These are phyloP conservation scores for Barnettozyma siamensis DNA, from an alignment of 805 yeast genomes.

Conservation along the genomic window DNA sequence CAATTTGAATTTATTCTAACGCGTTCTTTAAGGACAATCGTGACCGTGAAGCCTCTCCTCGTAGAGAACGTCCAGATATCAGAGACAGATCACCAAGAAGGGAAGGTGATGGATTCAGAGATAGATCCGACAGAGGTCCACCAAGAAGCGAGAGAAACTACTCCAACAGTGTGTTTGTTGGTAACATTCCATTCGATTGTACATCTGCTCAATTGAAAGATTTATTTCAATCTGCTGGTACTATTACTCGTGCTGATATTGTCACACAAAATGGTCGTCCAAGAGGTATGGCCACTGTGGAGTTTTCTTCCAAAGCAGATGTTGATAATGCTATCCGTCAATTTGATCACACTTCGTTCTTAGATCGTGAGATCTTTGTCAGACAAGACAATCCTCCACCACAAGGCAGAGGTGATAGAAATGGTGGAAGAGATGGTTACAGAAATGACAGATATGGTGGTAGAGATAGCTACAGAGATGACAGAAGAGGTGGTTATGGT, in stretches of 20 bases:
- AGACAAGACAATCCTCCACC: conserved; percentile 91
- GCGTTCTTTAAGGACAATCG: conserved; percentile 17
- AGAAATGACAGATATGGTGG: conserved; percentile 12
- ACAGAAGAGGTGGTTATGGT: conserved; percentile 16
- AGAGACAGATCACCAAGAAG: conserved; percentile 27
- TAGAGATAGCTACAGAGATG: conserved; percentile 9
- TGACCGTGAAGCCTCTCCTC: conserved; percentile 27
- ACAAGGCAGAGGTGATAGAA: conserved; percentile 11
- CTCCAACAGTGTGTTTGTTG: conserved; percentile 64
- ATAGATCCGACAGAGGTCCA: conserved; percentile 27
- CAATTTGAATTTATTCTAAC: too few species aligned
- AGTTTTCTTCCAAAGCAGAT: conserved; percentile 57
- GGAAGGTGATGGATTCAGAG: conserved; percentile 31
- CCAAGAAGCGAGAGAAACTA: conserved; percentile 50
- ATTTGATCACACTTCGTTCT: conserved; percentile 57
- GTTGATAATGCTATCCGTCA: conserved; percentile 67
- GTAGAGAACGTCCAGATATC: conserved; percentile 20
- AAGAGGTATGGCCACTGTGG: conserved; percentile 90
- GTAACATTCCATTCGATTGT: conserved; percentile 64
- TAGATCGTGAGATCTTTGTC: conserved; percentile 79
- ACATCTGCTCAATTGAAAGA: conserved; percentile 55
- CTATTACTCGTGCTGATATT: conserved; percentile 76
- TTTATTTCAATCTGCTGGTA: conserved; percentile 54
- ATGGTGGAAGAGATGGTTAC: conserved; percentile 10
- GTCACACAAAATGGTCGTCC: conserved; percentile 73